Evolutionary conservation across 2,329 filamentous ascomycete species (phyloP), one percentile per base, ranked within the genome.

Genomic region (Claviceps purpurea): DNA sequence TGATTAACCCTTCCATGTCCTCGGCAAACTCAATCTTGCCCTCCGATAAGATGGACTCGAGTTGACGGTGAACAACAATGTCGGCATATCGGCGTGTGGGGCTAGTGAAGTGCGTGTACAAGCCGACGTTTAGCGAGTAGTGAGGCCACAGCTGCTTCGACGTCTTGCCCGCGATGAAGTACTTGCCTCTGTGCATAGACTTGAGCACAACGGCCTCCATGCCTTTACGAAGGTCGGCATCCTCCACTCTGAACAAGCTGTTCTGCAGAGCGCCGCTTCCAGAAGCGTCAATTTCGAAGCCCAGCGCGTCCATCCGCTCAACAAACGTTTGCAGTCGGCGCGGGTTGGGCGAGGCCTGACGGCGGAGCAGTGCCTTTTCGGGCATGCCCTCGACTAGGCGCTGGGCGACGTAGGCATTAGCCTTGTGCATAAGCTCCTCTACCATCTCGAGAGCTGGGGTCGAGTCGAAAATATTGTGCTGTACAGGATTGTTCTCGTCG

Each of bases 31-130:
- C 89, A 47, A 87, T 77, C 56, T 84, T 78, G 56, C 87, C 87
- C 51, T 89, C 81, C 1, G 89, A 93, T 40, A 98, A 77, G 49
- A 89, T 82, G 54, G 87, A 79, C 64, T 97, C 90, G 26, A 98
- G 77, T 70, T 98, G 93, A 53, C 93, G 89, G 68, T 98, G 93
- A 38, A 96, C 93, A 60, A 97, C 76, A 55, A 98, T 84, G 65
- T 98, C 93, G 24, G 90, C 87, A 67, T 97, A 98, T 55, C 93
- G 89, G 51, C 93, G 85, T 20, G 89, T 94, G 1, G 93, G 93
- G 67, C 89, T 91, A 40, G 91, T 97, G 71, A 97, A 97, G 68
- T 98, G 93, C 60, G 93, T 97, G 75, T 96, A 98, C 13, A 95
- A 71, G 1, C 91, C 89, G 52, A 95, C 73, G 70, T 98, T 98